Evolutionary conservation across 225 moss, liverwort and hornwort genomes (phyloP).

Genomic region (Neckera pumila): DNA sequence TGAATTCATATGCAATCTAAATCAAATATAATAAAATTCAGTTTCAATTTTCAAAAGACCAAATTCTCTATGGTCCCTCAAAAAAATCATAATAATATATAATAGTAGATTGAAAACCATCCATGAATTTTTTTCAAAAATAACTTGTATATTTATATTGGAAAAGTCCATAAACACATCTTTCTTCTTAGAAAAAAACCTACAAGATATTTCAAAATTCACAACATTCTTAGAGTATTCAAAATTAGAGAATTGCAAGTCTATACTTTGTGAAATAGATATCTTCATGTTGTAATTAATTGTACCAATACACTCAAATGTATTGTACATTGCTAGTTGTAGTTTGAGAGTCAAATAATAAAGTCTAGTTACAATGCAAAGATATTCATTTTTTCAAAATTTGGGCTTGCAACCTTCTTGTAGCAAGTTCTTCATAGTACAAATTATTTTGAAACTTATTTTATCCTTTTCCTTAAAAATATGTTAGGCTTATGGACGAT

Average conservation of each 20-base stretch:
- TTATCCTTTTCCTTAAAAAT: background rate
- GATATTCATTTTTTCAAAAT: background rate
- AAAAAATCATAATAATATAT: background rate
- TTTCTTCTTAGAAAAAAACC: background rate
- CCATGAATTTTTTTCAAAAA: background rate
- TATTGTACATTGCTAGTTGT: no score
- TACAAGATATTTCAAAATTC: no score
- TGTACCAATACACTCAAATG: background rate
- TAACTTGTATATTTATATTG: fast-evolving
- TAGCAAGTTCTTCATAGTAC: fast-evolving
- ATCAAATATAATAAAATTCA: background rate
- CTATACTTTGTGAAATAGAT: background rate
- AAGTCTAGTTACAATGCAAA: background rate
- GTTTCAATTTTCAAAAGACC: background rate
- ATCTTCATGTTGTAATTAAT: background rate
- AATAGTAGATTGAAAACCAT: background rate
- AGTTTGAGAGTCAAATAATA: background rate
- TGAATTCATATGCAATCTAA: background rate
- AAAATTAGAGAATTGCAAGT: background rate
- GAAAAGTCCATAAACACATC: fast-evolving
- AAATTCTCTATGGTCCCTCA: background rate
- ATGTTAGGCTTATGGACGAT: background rate
- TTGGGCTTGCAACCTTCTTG: fast-evolving
- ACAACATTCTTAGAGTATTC: background rate
- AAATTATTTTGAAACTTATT: background rate